A percentile compares a stretch with the other conserved stretches of the same genome.
These are phyloP conservation scores for Colletotrichum orbiculare DNA, from an alignment of 2,329 filamentous ascomycete species.

Conservation along the genomic window DNA sequence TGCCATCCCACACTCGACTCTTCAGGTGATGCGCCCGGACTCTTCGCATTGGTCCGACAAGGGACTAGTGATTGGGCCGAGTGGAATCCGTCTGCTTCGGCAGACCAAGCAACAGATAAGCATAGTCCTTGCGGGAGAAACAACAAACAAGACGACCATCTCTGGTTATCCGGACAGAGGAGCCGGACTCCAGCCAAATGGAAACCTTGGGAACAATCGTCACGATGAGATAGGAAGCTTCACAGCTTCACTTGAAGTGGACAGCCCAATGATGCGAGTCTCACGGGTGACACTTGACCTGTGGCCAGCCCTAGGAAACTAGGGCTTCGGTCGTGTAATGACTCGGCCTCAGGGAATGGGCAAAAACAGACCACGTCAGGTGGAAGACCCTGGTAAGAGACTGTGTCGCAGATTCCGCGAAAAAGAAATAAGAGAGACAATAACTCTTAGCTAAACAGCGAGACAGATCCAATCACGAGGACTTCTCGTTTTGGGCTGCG, in stretches of 20 bases:
- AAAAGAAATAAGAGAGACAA: not conserved
- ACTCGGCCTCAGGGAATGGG: not conserved
- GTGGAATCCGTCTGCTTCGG: constrained; percentile 22
- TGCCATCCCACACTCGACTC: constrained; percentile 24
- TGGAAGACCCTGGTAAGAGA: constrained; percentile 12
- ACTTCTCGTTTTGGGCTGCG: not conserved
- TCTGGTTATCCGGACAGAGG: too few species aligned
- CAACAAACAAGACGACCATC: not conserved
- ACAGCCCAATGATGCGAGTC: constrained; percentile 17
- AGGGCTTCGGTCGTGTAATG: constrained; percentile 5
- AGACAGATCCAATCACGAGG: constrained; percentile 24
- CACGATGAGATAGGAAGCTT: not conserved
- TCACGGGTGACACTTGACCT: constrained; percentile 17
- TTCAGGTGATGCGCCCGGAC: constrained; percentile 29
- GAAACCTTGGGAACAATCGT: constrained; percentile 23
- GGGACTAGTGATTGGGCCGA: constrained; percentile 13
- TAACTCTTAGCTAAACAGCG: constrained; percentile 31
- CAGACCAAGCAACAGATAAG: not conserved
- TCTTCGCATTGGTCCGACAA: constrained; percentile 22
- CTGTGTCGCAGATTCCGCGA: constrained; percentile 9
- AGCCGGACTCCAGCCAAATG: not conserved
- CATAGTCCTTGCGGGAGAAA: not conserved
- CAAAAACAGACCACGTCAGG: constrained; percentile 20
- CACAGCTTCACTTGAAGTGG: not conserved
- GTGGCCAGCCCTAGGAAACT: not conserved